phyloP scores from a whole-genome alignment of 2,329 filamentous ascomycete genomes.

The Aspergillus sp. region DNA sequence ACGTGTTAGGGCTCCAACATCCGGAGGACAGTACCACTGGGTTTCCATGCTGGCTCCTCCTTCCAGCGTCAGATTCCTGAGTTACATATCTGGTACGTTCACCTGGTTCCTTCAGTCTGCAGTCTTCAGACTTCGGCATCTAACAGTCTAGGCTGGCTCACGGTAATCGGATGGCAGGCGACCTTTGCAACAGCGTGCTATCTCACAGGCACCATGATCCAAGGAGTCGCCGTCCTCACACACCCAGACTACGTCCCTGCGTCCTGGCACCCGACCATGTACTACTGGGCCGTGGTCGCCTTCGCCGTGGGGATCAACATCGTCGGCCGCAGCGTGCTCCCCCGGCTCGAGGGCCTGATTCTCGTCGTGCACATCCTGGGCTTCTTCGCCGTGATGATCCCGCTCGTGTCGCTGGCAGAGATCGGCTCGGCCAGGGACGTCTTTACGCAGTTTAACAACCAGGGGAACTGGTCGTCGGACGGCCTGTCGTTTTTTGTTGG shows the following conservation, averaged over 20 bases:
- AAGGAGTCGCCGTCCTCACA: slow-evolving; percentile 39
- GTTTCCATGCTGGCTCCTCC: slow-evolving; percentile 41
- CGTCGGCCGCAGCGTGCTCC: slow-evolving; percentile 42
- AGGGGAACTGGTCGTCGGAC: slow-evolving; percentile 45
- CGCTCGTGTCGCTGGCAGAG: slow-evolving; percentile 44
- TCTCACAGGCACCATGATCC: slow-evolving; percentile 34
- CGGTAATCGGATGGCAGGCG: slow-evolving; percentile 46
- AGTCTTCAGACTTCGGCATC: too few relatives aligned
- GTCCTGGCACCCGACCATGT: slow-evolving; percentile 51
- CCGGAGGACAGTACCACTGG: slow-evolving; percentile 44
- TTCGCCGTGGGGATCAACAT: slow-evolving; percentile 46
- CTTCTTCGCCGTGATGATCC: slow-evolving; percentile 54
- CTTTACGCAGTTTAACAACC: slow-evolving; percentile 51
- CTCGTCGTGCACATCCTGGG: slow-evolving; percentile 53
- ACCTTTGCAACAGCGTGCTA: slow-evolving; percentile 38
- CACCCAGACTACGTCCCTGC: slow-evolving; percentile 35
- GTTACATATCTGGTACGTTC: slow-evolving; percentile 39
- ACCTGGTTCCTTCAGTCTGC: background rate
- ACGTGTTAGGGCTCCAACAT: slow-evolving; percentile 30
- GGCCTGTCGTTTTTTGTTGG: slow-evolving; percentile 4
- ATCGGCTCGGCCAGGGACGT: slow-evolving; percentile 38
- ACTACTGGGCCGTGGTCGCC: slow-evolving; percentile 46
- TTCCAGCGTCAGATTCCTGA: slow-evolving; percentile 35
- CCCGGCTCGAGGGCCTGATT: slow-evolving; percentile 49
- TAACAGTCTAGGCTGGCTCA: slow-evolving; percentile 37